Evolutionary conservation across 768 basidiomycete genomes (phyloP), one percentile per base, ranked within the genome.

Genomic region (Phanerochaete carnosa): DNA sequence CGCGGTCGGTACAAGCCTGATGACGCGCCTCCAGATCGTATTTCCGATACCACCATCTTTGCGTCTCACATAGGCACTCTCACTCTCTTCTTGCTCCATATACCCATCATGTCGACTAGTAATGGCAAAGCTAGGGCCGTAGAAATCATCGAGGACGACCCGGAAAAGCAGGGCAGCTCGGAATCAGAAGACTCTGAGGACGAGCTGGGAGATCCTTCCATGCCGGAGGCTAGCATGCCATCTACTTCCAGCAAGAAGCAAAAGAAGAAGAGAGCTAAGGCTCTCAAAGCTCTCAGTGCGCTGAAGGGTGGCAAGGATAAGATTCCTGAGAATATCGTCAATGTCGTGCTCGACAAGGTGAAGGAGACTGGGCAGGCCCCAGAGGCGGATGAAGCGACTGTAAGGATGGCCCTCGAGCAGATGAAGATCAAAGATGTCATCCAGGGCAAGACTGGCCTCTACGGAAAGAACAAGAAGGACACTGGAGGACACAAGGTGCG

Each of bases 401-500:
- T 95, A 45, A 77, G 86, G 58, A 77, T 83, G 60, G 87, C 85
- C 3, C 71, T 95, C 61, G 84, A 92, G 65, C 88, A 90, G 62
- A 76, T 94, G 72, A 90, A 90, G 70, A 80, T 95, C 51, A 88
- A 90, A 83, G 93, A 96, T 68, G 83, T 93, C 19, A 76, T 91
- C 23, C 86, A 92, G 68, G 94, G 93, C 7, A 93, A 94, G 70
- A 77, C 84, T 39, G 92, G 89, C 11, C 63, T 89, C 32, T 88
- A 88, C 23, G 92, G 90, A 12, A 80, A 83, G 65, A 88, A 88
- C 66, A 86, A 83, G 68, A 92, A 94, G 76, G 84, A 90, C 64
- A 83, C 89, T 69, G 93, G 92, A 49, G 88, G 90, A 70, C 94
- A 97, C 70, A 96, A 95, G 80, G 95, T 93, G 65, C 57, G 79